These are phyloP conservation scores for Phytopythium mirpurense DNA, from an alignment of 352 stramenopile species.

Conservation along the genomic window DNA sequence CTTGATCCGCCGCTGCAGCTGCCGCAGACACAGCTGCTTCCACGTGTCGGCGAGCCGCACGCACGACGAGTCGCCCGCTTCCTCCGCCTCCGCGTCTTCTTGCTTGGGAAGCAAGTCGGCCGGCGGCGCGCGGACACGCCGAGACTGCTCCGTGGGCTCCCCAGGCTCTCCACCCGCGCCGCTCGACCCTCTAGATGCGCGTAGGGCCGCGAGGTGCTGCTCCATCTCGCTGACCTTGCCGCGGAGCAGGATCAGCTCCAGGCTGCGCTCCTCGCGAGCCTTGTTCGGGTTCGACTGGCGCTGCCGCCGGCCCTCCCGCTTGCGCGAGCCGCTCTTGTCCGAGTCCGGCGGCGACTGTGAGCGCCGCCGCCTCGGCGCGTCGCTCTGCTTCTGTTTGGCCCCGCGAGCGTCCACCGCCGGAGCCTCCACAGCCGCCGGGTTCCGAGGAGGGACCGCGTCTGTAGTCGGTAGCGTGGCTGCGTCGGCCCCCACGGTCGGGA, in stretches of 20 bases:
- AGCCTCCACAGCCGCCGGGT: too few relatives aligned
- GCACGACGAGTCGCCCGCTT: neutral
- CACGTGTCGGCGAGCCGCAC: neutral
- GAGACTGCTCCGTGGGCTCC: neutral
- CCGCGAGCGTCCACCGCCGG: too few relatives aligned
- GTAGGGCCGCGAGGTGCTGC: slow-evolving; percentile 10
- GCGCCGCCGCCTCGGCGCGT: neutral
- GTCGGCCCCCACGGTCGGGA: neutral
- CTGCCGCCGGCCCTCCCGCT: neutral
- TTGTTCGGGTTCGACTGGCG: slow-evolving; percentile 6
- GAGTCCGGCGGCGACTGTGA: neutral
- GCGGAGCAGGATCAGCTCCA: neutral
- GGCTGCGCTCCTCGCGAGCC: slow-evolving; percentile 3
- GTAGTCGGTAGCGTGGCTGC: too few relatives aligned
- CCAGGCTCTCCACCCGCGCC: neutral
- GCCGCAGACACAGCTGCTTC: slow-evolving; percentile 4
- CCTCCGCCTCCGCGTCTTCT: neutral
- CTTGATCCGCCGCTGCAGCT: slow-evolving; percentile 3
- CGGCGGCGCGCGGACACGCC: neutral
- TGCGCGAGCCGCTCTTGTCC: neutral
- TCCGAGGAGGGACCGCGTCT: too few relatives aligned
- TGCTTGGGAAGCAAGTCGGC: too few relatives aligned
- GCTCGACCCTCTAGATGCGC: neutral
- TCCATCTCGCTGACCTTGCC: slow-evolving; percentile 1
- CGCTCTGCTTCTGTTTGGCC: neutral